Base-by-base conservation (phyloP, 2,329 filamentous ascomycete genomes). In the Diaporthe ilicicola region DNA sequence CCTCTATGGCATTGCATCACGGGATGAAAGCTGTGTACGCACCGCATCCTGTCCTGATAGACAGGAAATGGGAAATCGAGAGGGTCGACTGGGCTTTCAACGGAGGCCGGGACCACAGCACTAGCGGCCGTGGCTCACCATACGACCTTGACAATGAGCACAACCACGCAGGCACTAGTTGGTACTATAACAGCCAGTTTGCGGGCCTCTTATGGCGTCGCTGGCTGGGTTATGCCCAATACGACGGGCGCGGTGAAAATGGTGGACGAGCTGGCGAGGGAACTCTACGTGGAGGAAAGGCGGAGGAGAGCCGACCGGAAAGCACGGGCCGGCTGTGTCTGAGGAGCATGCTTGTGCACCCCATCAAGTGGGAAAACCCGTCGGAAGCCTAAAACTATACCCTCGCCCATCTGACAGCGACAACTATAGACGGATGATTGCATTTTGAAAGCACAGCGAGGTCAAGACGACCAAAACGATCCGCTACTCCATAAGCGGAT, bases 161-260 rank as follows among this genome's bases (percentile, higher is more conserved):
- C 79, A 95, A 95, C 80, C 94, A 95, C 83, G 89, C 89, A 76
- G 93, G 94, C 17, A 91, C 91, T 53, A 94, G 88, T 54, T 97
- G 93, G 93, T 97, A 95, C 81, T 97, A 94, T 81, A 92, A 94
- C 76, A 91, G 91, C 27, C 88, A 91, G 62, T 97, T 96, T 77
- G 90, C 93, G 0, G 88, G 91, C 5, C 88, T 92, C n/a, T 78
- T 97, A 74, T 97, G 94, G 89, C 87, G 92, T 64, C 86, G 93
- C 54, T 97, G 94, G 94, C 82, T 96, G 55, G 88, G 88, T 0
- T 89, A 87, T 74, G 81, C 86, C 19, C 86, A 89, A 77, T 80
- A 82, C 76, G 86, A 88, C 71, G 85, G 85, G 8, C 81, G 86
- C 39, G 85, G 84, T 7, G 77, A 80, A n/a, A 78, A 83, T 54